Evolutionary conservation across 192 early-diverging fungal genomes (phyloP).

Genomic region (Dispira parvispora): DNA sequence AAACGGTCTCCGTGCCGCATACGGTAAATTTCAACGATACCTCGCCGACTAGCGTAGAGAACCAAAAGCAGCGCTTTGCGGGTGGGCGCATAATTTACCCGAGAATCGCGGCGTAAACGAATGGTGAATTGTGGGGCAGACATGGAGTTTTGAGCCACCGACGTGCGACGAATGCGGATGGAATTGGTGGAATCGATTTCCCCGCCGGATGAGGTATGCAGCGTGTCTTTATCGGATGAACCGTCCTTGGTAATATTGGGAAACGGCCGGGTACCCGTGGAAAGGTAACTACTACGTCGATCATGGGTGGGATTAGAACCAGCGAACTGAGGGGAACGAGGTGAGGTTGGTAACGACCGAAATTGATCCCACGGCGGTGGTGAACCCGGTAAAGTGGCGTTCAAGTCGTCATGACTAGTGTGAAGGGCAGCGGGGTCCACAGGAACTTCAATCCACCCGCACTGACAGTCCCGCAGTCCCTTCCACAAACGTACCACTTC

Average conservation of each 20-base stretch:
- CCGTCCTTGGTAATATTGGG: background rate
- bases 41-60: slow-evolving; percentile 42
- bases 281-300: too few relatives aligned
- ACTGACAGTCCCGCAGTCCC: slow-evolving; percentile 48
- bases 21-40: slow-evolving; percentile 43
- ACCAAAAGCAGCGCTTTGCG: slow-evolving; percentile 35
- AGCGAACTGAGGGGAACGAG: background rate
- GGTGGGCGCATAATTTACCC: slow-evolving; percentile 10
- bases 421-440: slow-evolving; percentile 14
- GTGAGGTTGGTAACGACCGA: background rate
- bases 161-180: background rate
- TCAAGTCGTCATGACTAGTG: background rate
- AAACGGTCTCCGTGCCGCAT: slow-evolving; percentile 41
- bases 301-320: background rate
- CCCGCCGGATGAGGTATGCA: background rate
- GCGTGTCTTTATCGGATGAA: background rate
- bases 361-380: background rate
- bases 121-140: slow-evolving; percentile 1
- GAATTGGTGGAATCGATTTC: background rate
- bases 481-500: slow-evolving; percentile 56
- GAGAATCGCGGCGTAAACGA: background rate
- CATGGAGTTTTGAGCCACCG: background rate
- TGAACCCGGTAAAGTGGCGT: too few relatives aligned
- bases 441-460: slow-evolving; percentile 43
- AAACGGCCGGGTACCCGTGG: background rate